phyloP scores from a whole-genome alignment of 78 protist genomes.

The Salpingoeca rosetta region DNA sequence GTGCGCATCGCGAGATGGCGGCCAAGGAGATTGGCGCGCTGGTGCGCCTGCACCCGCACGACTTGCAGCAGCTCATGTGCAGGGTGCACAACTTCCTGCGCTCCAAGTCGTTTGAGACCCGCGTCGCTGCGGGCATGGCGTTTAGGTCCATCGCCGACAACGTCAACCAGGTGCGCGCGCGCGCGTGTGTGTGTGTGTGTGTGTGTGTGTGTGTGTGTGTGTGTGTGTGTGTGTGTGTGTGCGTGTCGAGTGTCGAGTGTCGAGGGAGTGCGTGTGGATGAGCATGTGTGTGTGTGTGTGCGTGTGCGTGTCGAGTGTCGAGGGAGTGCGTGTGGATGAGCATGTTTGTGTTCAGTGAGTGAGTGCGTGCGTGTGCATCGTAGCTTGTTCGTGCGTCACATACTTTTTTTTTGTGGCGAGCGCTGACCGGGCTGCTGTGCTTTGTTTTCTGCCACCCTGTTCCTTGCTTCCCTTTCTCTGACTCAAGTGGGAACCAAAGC shows the following conservation, averaged over 20 bases:
- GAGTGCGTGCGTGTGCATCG: not conserved
- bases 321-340: not conserved
- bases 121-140: conserved; percentile 57
- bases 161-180: conserved; percentile 23
- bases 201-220: too few relatives aligned
- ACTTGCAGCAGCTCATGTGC: conserved; percentile 8
- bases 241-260: not conserved
- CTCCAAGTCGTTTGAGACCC: conserved; percentile 36
- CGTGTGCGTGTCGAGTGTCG: not conserved
- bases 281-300: not conserved
- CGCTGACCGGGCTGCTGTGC: not conserved
- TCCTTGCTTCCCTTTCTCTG: not conserved
- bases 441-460: not conserved
- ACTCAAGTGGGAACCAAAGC: not conserved
- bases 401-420: not conserved
- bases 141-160: conserved; percentile 29
- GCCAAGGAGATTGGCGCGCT: conserved; percentile 51
- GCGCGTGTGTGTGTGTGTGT: not conserved
- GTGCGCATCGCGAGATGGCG: conserved; percentile 24
- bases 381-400: not conserved
- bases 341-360: not conserved
- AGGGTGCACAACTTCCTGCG: conserved; percentile 1
- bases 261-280: not conserved
- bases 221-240: conserved; percentile 35
- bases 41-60: conserved; percentile 10